Evolutionary conservation across 225 moss, liverwort and hornwort genomes (phyloP).

Genomic region (Asterella californica): DNA sequence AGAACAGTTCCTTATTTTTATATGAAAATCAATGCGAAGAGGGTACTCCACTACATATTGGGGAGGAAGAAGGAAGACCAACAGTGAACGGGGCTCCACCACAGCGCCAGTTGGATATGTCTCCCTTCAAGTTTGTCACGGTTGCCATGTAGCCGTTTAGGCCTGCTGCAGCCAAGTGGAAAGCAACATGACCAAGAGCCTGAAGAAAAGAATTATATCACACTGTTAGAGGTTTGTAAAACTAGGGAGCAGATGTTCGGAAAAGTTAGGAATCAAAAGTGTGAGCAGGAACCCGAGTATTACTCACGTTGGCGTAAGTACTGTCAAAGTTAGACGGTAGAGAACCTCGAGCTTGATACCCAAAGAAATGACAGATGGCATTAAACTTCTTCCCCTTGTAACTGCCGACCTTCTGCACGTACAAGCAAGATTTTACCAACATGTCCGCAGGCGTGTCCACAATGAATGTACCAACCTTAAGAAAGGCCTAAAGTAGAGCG

Average conservation of each 20-base stretch:
- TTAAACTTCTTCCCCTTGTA: slow-evolving; percentile 97
- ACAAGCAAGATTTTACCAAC: not conserved
- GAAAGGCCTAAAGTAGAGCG: not conserved
- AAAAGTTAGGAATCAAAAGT: not conserved
- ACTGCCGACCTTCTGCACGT: slow-evolving; percentile 67
- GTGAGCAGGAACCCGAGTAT: not conserved
- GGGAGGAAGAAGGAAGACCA: slow-evolving; percentile 16
- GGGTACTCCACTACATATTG: not conserved
- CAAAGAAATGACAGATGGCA: slow-evolving; percentile 98
- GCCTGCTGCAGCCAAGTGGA: slow-evolving; percentile 81
- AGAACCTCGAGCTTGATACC: slow-evolving; percentile 97
- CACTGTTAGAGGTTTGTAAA: not conserved
- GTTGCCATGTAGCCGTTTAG: slow-evolving; percentile 93
- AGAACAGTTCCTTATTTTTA: not conserved
- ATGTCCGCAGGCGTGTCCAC: not conserved
- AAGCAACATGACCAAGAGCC: slow-evolving; percentile 88
- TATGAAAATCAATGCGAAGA: not conserved
- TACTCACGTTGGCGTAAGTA: slow-evolving; percentile 85
- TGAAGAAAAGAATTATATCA: slow-evolving; percentile 34
- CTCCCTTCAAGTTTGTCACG: slow-evolving; percentile 85
- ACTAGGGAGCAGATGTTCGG: not conserved
- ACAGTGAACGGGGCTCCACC: slow-evolving; percentile 96
- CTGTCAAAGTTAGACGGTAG: slow-evolving; percentile 98
- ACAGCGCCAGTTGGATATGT: slow-evolving; percentile 79
- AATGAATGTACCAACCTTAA: not conserved